These are phyloP conservation scores for Prunella vulgaris DNA, from an alignment of 257 asterid genomes.

Conservation along the genomic window DNA sequence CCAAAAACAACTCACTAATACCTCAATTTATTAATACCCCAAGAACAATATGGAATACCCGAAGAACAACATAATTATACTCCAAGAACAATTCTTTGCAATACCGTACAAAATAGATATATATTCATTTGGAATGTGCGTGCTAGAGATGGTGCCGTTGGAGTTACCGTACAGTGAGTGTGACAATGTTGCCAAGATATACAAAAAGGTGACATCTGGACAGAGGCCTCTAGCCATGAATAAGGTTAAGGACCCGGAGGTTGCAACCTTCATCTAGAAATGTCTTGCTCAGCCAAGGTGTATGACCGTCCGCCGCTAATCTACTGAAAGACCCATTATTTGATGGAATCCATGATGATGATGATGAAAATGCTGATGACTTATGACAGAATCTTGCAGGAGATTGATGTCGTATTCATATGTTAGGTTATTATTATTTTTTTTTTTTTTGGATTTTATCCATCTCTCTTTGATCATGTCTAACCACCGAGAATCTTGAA, in stretches of 20 bases:
- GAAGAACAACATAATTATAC: too few relatives aligned
- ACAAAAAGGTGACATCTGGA: conserved; percentile 67
- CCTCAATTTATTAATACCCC: too few relatives aligned
- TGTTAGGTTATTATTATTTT: too few relatives aligned
- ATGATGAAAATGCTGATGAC: conserved; percentile 35
- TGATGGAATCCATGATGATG: conserved; percentile 44
- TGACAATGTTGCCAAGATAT: conserved; percentile 59
- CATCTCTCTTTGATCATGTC: not conserved
- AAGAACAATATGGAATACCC: too few relatives aligned
- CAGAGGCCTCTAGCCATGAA: conserved; percentile 65
- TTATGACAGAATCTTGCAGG: conserved; percentile 5
- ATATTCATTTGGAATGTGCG: conserved; percentile 78
- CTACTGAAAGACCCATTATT: conserved; percentile 65
- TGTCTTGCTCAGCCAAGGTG: conserved; percentile 64
- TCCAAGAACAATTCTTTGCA: too few relatives aligned
- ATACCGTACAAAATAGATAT: conserved; percentile 59
- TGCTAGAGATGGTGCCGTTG: conserved; percentile 72
- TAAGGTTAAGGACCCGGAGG: conserved; percentile 58
- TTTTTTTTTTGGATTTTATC: too few relatives aligned
- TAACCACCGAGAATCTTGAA: not conserved
- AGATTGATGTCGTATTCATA: not conserved
- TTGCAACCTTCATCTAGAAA: conserved; percentile 62
- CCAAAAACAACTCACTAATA: too few relatives aligned
- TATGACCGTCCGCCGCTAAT: conserved; percentile 68
- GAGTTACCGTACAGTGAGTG: conserved; percentile 73